A percentile compares a stretch with the other conserved stretches of the same genome.
Conservation (phyloP, 75 land plant genomes). For the Pinus albicaulis region DNA sequence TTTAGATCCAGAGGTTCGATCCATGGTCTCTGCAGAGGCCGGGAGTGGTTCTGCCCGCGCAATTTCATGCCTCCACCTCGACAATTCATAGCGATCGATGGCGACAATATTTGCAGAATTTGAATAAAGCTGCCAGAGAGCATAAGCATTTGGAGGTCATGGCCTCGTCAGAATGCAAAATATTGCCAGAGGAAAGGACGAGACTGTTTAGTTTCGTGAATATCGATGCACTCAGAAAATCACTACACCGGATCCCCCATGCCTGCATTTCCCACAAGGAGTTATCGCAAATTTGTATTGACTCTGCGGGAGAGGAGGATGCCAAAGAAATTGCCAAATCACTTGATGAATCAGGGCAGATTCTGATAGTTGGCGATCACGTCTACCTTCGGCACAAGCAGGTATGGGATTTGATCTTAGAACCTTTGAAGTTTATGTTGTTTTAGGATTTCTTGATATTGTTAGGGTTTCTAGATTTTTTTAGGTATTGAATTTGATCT, state of each 20-base stretch:
- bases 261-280: conserved; percentile 45
- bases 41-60: too few relatives aligned
- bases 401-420: conserved; percentile 20
- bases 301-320: neutral
- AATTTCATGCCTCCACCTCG: neutral
- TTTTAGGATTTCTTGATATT: neutral
- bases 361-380: conserved; percentile 50
- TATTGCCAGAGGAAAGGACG: too few relatives aligned
- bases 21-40: too few relatives aligned
- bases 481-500: too few relatives aligned
- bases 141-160: too few relatives aligned
- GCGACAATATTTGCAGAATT: too few relatives aligned
- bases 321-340: conserved; percentile 19
- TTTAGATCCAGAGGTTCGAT: too few relatives aligned
- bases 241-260: conserved; percentile 20
- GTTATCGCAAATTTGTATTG: conserved; percentile 35
- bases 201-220: conserved; percentile 13
- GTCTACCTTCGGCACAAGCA: conserved; percentile 71
- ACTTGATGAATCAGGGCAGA: conserved; percentile 67
- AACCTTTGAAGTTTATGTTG: neutral
- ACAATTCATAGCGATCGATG: neutral
- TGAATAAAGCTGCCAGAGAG: too few relatives aligned
- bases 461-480: neutral
- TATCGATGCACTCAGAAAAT: conserved; percentile 38
- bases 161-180: too few relatives aligned